Conservation (phyloP, 495 filamentous ascomycete genomes). For the Daldinia grandis region DNA sequence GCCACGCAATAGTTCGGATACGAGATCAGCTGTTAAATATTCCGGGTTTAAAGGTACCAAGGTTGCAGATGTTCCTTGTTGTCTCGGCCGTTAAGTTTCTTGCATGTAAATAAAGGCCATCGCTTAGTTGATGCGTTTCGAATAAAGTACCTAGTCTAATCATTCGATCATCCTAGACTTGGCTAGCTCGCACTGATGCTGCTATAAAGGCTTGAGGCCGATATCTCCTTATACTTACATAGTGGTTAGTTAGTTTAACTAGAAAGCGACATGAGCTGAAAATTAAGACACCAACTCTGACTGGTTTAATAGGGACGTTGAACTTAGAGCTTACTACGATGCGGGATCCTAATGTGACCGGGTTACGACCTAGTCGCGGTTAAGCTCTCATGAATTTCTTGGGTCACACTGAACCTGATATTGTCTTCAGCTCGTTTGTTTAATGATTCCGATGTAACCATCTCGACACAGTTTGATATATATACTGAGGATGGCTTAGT, state of each 20-base stretch:
- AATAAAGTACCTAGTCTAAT: neutral
- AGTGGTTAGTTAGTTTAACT: neutral
- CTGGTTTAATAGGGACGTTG: neutral
- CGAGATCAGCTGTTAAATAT: neutral
- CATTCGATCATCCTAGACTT: neutral
- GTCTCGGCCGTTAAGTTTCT: neutral
- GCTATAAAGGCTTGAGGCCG: neutral
- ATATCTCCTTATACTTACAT: neutral
- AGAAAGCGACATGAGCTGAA: neutral
- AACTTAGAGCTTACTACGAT: neutral
- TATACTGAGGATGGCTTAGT: neutral
- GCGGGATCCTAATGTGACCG: neutral
- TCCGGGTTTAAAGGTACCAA: no score
- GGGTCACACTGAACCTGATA: neutral
- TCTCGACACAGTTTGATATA: neutral
- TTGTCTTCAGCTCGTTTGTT: neutral
- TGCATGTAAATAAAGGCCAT: neutral
- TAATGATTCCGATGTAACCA: neutral
- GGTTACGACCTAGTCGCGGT: neutral
- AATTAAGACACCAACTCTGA: neutral
- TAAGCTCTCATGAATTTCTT: neutral
- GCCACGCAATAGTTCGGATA: neutral
- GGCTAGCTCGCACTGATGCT: neutral
- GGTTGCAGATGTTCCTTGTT: neutral
- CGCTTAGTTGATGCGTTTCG: neutral